Conservation (phyloP, 192 early-diverging fungal genomes). For the Coemansia sp. region DNA sequence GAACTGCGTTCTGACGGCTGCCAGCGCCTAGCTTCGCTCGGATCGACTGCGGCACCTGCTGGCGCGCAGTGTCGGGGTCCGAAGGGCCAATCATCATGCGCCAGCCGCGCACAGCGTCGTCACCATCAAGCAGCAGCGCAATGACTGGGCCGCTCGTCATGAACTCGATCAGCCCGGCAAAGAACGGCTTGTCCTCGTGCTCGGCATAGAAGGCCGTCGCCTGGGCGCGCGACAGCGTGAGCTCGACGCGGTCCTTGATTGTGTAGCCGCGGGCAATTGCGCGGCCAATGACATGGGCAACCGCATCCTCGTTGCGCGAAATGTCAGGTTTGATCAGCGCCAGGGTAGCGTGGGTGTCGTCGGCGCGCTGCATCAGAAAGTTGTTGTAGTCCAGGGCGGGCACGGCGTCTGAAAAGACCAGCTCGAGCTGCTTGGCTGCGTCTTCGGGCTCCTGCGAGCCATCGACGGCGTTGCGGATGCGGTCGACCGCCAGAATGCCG, state of each 20-base stretch:
- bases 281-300: slow-evolving; percentile 40
- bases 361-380: slow-evolving; percentile 53
- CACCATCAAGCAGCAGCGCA: slow-evolving; percentile 52
- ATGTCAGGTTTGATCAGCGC: slow-evolving; percentile 62
- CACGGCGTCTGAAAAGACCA: slow-evolving; percentile 53
- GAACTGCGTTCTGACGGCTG: slow-evolving; percentile 56
- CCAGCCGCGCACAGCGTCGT: slow-evolving; percentile 56
- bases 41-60: slow-evolving; percentile 44
- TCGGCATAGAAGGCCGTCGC: slow-evolving; percentile 52
- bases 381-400: slow-evolving; percentile 41
- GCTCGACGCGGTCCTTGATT: slow-evolving; percentile 46
- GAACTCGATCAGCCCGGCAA: slow-evolving; percentile 43
- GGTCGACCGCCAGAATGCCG: slow-evolving; percentile 58
- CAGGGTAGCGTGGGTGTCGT: slow-evolving; percentile 49
- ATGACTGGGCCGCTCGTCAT: slow-evolving; percentile 57
- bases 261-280: slow-evolving; percentile 45
- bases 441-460: slow-evolving; percentile 54
- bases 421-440: slow-evolving; percentile 49
- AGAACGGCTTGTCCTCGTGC: slow-evolving; percentile 42
- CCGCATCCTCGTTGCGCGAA: slow-evolving; percentile 18
- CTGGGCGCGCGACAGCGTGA: slow-evolving; percentile 38
- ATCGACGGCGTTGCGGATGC: slow-evolving; percentile 58
- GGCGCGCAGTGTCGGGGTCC: slow-evolving; percentile 33
- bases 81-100: slow-evolving; percentile 58
- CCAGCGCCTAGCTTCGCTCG: slow-evolving; percentile 54